Conservation (phyloP, 2,329 filamentous ascomycete genomes). For the Ciborinia camelliae region DNA sequence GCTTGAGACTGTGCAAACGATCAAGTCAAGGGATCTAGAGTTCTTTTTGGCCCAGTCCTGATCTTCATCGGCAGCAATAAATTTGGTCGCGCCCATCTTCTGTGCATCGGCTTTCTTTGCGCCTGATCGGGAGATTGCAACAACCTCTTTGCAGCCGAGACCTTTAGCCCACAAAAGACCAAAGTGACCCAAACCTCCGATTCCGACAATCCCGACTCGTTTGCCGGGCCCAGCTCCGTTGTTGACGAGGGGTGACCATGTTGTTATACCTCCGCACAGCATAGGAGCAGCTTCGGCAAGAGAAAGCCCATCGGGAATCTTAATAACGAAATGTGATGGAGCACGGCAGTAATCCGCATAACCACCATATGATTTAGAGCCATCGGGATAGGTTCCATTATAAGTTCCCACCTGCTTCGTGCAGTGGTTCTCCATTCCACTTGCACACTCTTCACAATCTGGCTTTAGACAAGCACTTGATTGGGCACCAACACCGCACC, state of each 20-base stretch:
- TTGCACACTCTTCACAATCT: constrained; percentile 20
- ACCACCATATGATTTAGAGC: constrained; percentile 17
- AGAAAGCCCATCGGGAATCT: constrained; percentile 17
- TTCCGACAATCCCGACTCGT: constrained; percentile 64
- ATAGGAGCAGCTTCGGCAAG: constrained; percentile 18
- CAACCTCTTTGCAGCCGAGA: constrained; percentile 61
- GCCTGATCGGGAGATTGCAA: constrained; percentile 46
- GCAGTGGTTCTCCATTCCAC: constrained; percentile 15
- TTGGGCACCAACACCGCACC: constrained; percentile 53
- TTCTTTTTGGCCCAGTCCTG: constrained; percentile 48
- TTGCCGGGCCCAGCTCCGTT: constrained; percentile 40
- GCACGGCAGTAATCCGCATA: constrained; percentile 18
- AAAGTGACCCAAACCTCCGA: constrained; percentile 71
- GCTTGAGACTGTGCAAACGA: constrained; percentile 53
- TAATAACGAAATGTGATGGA: constrained; percentile 16
- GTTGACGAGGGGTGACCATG: constrained; percentile 13
- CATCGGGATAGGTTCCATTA: constrained; percentile 15
- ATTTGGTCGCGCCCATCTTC: constrained; percentile 17
- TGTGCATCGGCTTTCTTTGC: constrained; percentile 16
- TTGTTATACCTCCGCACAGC: constrained; percentile 17
- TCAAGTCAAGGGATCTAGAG: constrained; percentile 51
- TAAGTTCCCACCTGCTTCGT: constrained; percentile 9
- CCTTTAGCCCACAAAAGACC: constrained; percentile 66
- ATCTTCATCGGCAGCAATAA: constrained; percentile 19
- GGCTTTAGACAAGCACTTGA: constrained; percentile 34